Conservation (phyloP, 2,329 filamentous ascomycete species). For the Colletotrichum lentis region DNA sequence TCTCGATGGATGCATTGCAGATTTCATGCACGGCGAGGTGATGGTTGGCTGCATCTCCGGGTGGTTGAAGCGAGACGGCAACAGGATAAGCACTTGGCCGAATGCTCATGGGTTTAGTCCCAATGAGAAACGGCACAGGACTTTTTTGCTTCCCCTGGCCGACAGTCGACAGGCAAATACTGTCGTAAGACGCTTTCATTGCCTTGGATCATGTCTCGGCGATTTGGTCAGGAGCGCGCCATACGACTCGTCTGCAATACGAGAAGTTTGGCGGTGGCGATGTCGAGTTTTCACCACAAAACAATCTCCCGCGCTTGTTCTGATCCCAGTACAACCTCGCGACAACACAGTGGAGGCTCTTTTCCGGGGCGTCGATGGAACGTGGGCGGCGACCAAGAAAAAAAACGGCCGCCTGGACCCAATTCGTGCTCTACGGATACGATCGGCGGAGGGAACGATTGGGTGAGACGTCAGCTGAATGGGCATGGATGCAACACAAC, state of each 20-base stretch:
- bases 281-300: background rate
- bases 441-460: background rate
- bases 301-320: background rate
- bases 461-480: background rate
- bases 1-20: conserved; percentile 23
- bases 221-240: background rate
- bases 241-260: conserved; percentile 4
- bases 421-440: background rate
- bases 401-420: background rate
- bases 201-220: conserved; percentile 6
- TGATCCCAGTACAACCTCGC: background rate
- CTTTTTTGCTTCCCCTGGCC: background rate
- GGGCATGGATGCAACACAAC: background rate
- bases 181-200: background rate
- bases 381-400: background rate
- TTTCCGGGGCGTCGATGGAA: background rate
- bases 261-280: conserved; percentile 22
- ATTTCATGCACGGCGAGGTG: conserved; percentile 32
- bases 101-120: background rate
- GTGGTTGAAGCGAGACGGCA: conserved; percentile 26
- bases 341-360: background rate
- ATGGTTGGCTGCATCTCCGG: conserved; percentile 23
- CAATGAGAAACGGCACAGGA: conserved; percentile 7
- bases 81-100: conserved; percentile 28
- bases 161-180: background rate